Conservation (phyloP, 1,284 basidiomycete species). For the Thecaphora thlaspeos region DNA sequence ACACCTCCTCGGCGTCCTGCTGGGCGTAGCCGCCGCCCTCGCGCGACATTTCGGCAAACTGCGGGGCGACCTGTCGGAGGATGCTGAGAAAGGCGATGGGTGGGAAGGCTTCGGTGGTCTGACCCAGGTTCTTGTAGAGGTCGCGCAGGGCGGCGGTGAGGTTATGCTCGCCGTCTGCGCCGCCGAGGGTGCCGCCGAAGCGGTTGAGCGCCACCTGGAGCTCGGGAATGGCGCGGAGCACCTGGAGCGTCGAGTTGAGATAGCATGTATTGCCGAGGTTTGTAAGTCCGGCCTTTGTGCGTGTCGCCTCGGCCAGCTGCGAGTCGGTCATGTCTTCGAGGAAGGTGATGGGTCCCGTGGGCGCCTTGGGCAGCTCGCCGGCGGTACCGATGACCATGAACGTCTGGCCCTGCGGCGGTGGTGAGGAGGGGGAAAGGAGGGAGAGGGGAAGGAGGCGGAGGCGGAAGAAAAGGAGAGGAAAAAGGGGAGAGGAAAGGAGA, state of each 20-base stretch:
- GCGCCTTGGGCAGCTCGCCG: conserved; percentile 84
- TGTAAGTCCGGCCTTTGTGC: conserved; percentile 41
- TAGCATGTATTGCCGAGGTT: conserved; percentile 82
- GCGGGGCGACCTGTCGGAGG: conserved; percentile 78
- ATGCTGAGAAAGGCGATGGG: conserved; percentile 71
- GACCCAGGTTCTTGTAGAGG: conserved; percentile 71
- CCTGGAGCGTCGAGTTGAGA: conserved; percentile 92
- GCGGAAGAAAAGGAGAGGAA: too few relatives aligned
- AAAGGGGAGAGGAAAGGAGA: not conserved
- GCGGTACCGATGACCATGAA: conserved; percentile 68
- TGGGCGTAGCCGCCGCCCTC: conserved; percentile 69
- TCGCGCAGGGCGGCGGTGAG: conserved; percentile 68
- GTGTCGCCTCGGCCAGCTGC: conserved; percentile 72
- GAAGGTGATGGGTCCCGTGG: conserved; percentile 75
- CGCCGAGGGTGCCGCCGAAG: conserved; percentile 32
- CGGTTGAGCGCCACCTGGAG: conserved; percentile 63
- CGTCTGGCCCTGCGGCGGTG: conserved; percentile 38
- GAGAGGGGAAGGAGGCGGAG: not conserved
- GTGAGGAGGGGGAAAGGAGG: not conserved
- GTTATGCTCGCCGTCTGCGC: conserved; percentile 56
- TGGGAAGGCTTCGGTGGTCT: conserved; percentile 74
- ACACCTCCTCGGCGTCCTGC: conserved; percentile 97
- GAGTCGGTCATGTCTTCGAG: conserved; percentile 82
- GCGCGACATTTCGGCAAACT: conserved; percentile 75
- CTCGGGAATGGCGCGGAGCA: conserved; percentile 84